Conservation (phyloP, 1,284 basidiomycete species). For the Peniophora sp. region DNA sequence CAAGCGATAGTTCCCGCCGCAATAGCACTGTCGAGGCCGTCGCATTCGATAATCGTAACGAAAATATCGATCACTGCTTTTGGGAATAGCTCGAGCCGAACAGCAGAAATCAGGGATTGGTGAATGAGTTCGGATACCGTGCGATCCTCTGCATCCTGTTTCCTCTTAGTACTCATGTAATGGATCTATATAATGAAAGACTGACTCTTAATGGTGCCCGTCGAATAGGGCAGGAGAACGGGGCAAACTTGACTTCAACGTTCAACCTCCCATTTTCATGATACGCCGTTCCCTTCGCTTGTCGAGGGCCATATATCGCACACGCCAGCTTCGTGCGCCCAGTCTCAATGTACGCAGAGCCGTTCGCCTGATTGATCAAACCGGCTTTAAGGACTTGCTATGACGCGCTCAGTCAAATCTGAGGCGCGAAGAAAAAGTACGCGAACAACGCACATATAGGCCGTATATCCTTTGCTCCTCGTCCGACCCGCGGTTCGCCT, state of each 20-base stretch:
- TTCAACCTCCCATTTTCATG: constrained; percentile 85
- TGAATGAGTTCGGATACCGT: constrained; percentile 78
- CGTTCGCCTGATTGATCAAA: constrained; percentile 87
- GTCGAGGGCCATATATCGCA: constrained; percentile 95
- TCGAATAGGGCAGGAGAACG: constrained; percentile 77
- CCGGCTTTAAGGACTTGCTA: constrained; percentile 78
- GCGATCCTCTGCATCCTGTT: constrained; percentile 89
- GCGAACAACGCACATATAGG: constrained; percentile 65
- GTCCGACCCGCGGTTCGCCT: constrained; percentile 37
- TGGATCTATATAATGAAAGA: constrained; percentile 8
- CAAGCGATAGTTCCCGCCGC: constrained; percentile 82
- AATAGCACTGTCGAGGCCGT: constrained; percentile 81
- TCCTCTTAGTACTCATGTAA: constrained; percentile 4
- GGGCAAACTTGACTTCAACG: constrained; percentile 94
- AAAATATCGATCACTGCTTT: constrained; percentile 94
- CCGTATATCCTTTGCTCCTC: constrained; percentile 59
- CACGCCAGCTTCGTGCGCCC: constrained; percentile 88
- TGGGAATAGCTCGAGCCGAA: constrained; percentile 85
- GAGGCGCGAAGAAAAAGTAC: constrained; percentile 8
- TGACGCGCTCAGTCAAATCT: constrained; percentile 1
- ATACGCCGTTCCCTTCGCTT: constrained; percentile 73
- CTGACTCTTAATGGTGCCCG: constrained; percentile 82
- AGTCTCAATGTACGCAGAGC: constrained; percentile 92
- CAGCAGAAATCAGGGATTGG: constrained; percentile 79
- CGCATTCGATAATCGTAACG: constrained; percentile 86